Percentiles rank a stretch among this genome's conserved stretches.
phyloP scores from a whole-genome alignment of 352 stramenopile genomes.

The Phytophthora ohioensis region DNA sequence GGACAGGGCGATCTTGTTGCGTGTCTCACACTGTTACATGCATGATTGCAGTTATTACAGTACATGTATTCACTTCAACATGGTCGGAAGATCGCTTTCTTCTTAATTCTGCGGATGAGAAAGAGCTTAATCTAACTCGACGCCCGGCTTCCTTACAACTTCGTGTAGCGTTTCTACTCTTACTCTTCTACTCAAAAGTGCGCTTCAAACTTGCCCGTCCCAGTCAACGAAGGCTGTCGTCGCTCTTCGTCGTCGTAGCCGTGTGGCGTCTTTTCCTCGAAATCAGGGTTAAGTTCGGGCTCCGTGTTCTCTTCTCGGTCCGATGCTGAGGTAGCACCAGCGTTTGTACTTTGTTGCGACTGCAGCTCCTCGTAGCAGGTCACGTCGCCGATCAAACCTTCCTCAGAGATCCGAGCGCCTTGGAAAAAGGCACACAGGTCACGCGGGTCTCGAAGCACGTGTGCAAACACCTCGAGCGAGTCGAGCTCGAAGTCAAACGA shows the following conservation, averaged over 20 bases:
- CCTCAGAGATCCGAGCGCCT: conserved; percentile 54
- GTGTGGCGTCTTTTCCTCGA: conserved; percentile 1
- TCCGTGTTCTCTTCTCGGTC: too few species aligned
- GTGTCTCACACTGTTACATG: neutral
- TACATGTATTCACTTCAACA: neutral
- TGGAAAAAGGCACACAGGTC: conserved; percentile 54
- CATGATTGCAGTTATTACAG: too few species aligned
- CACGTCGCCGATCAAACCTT: conserved; percentile 60
- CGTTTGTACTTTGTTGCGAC: neutral
- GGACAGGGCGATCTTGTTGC: neutral
- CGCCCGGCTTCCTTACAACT: too few species aligned
- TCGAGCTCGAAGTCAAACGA: conserved; percentile 59
- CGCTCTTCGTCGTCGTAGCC: conserved; percentile 6
- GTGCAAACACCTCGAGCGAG: conserved; percentile 48
- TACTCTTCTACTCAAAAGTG: neutral
- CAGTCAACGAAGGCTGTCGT: conserved; percentile 19
- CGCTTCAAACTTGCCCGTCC: neutral
- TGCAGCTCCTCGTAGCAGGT: conserved; percentile 32
- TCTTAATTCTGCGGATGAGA: too few species aligned
- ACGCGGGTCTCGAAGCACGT: conserved; percentile 47
- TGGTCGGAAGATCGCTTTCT: too few species aligned
- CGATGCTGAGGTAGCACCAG: neutral
- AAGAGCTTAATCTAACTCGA: too few species aligned
- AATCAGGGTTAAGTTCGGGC: neutral
- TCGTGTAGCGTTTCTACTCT: neutral